Evolutionary conservation across 495 filamentous ascomycete species (phyloP).

Genomic region (Hyaloscypha finlandica): DNA sequence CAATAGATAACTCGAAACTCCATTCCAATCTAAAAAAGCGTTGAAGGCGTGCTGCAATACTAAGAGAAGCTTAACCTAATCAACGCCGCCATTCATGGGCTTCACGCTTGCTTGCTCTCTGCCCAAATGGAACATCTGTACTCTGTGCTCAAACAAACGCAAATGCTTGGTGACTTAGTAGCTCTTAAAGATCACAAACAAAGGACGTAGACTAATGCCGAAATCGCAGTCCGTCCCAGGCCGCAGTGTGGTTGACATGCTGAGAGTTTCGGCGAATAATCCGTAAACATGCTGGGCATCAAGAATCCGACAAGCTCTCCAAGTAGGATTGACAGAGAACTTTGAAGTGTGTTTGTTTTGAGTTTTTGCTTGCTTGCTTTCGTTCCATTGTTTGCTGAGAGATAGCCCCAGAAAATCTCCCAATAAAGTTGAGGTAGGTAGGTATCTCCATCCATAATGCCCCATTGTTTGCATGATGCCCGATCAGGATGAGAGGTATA

Average conservation of each 20-base stretch:
- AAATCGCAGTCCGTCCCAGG: too few relatives aligned
- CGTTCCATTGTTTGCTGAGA: slow-evolving; percentile 1
- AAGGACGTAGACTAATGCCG: too few relatives aligned
- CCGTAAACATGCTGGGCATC: too few relatives aligned
- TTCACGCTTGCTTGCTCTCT: not conserved
- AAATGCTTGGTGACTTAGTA: not conserved
- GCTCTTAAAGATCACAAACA: too few relatives aligned
- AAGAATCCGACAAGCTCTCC: too few relatives aligned
- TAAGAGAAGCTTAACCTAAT: not conserved
- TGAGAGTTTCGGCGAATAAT: too few relatives aligned
- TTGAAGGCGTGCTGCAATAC: not conserved
- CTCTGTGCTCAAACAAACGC: too few relatives aligned
- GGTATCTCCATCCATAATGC: not conserved
- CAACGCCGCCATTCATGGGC: not conserved
- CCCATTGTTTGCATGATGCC: not conserved
- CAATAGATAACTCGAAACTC: not conserved
- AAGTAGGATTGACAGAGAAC: not conserved
- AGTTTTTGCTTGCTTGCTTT: not conserved
- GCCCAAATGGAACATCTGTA: not conserved
- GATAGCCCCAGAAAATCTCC: not conserved
- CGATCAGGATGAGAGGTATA: slow-evolving; percentile 1
- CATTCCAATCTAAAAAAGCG: not conserved
- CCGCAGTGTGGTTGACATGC: too few relatives aligned
- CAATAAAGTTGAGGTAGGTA: not conserved
- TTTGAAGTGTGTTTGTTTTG: not conserved